A percentile compares a stretch with the other conserved stretches of the same genome.
Conservation (phyloP, 2,329 filamentous ascomycete genomes). For the Phialocephala sp. region DNA sequence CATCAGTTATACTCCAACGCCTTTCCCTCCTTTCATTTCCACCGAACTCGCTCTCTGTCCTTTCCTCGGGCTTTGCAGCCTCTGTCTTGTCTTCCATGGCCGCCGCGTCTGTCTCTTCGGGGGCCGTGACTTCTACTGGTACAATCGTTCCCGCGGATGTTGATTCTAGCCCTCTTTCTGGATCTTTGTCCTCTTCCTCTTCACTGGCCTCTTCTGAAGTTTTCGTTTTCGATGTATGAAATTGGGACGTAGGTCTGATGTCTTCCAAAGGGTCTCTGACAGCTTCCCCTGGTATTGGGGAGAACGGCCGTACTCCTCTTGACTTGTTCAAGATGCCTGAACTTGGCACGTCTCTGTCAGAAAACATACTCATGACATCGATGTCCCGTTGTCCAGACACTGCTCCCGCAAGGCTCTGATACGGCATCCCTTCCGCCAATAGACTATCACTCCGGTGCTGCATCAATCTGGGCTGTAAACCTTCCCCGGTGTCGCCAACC, state of each 20-base stretch:
- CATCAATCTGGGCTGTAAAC: slow-evolving; percentile 8
- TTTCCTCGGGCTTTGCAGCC: slow-evolving; percentile 28
- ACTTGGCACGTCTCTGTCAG: slow-evolving; percentile 46
- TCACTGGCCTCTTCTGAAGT: slow-evolving; percentile 1
- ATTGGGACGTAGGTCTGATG: slow-evolving; percentile 4
- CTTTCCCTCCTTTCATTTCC: slow-evolving; percentile 32
- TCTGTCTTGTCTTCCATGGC: slow-evolving; percentile 16
- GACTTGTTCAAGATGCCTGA: slow-evolving; percentile 52
- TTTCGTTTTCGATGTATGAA: slow-evolving; percentile 10
- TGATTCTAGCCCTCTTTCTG: slow-evolving; percentile 20
- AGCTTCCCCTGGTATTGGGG: slow-evolving; percentile 49
- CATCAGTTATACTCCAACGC: slow-evolving; percentile 42
- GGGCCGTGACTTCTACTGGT: slow-evolving; percentile 6
- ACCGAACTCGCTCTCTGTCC: slow-evolving; percentile 19
- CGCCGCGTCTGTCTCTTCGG: slow-evolving; percentile 13
- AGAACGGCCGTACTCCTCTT: slow-evolving; percentile 63
- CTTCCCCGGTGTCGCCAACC: slow-evolving; percentile 47
- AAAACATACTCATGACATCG: slow-evolving; percentile 57
- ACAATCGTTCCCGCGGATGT: slow-evolving; percentile 26
- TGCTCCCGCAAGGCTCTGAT: slow-evolving; percentile 62
- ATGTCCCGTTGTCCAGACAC: slow-evolving; percentile 44
- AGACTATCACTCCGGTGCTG: slow-evolving; percentile 60
- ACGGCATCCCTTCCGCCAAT: slow-evolving; percentile 56
- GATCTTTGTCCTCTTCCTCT: slow-evolving; percentile 11
- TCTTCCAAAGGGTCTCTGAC: slow-evolving; percentile 34